A percentile compares a stretch with the other conserved stretches of the same genome.
phyloP scores from a whole-genome alignment of 345 rosid genomes.

The Nasturtium officinale region DNA sequence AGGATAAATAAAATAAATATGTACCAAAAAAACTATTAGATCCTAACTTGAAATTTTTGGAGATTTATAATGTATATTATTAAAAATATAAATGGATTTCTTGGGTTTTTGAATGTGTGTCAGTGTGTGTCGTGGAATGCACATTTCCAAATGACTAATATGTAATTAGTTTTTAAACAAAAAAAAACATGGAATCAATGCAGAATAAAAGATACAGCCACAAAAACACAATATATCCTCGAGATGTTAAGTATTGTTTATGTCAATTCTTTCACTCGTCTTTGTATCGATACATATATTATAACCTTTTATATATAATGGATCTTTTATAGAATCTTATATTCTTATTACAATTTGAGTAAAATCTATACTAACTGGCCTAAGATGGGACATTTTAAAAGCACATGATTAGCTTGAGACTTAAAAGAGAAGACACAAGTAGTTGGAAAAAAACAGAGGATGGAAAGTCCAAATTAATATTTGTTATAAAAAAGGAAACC shows the following conservation, averaged over 20 bases:
- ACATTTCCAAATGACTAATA: background rate
- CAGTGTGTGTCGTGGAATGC: background rate
- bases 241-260: background rate
- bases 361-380: background rate
- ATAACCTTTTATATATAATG: background rate
- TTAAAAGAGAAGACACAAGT: constrained; percentile 8
- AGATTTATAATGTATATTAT: background rate
- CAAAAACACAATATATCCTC: background rate
- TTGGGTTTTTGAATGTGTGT: background rate
- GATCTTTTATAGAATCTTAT: background rate
- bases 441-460: constrained; percentile 3
- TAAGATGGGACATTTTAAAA: constrained; percentile 11
- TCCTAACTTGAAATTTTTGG: background rate
- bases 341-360: background rate
- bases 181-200: background rate
- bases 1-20: background rate
- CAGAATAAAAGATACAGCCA: background rate
- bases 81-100: no score
- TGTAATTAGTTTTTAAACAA: background rate
- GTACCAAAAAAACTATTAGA: background rate
- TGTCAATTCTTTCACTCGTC: background rate
- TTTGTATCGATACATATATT: background rate
- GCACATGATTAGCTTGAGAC: background rate
- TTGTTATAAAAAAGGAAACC: constrained; percentile 14
- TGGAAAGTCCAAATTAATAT: constrained; percentile 21